Conservation (phyloP, 2,329 filamentous ascomycete species). For the Ascomycota sp. region DNA sequence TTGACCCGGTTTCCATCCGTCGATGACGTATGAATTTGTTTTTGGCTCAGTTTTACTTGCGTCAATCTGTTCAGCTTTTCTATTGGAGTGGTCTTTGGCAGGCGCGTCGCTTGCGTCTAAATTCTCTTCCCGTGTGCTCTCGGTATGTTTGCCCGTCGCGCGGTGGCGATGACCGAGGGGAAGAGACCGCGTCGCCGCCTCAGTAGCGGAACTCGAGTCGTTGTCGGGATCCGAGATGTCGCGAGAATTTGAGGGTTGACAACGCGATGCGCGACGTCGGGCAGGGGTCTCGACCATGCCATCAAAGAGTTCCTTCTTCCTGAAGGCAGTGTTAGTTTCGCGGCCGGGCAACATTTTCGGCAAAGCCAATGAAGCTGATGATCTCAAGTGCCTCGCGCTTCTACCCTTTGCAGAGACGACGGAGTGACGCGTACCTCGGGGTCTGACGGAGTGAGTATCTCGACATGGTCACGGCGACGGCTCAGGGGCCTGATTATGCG, state of each 20-base stretch:
- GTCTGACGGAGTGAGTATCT: constrained; percentile 13
- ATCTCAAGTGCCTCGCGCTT: too few species aligned
- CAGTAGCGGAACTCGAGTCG: constrained; percentile 26
- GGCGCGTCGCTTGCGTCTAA: constrained; percentile 17
- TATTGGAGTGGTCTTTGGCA: not conserved
- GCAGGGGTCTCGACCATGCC: constrained; percentile 38
- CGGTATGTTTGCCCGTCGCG: constrained; percentile 20
- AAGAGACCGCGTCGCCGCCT: constrained; percentile 15
- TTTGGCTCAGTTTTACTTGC: not conserved
- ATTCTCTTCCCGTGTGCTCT: constrained; percentile 19
- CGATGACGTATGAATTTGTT: constrained; percentile 12
- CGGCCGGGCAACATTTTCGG: too few species aligned
- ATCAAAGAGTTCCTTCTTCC: constrained; percentile 40
- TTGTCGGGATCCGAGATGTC: constrained; percentile 26
- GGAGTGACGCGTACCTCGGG: constrained; percentile 7
- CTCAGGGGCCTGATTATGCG: not conserved
- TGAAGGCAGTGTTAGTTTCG: constrained; percentile 8
- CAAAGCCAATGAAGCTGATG: too few species aligned
- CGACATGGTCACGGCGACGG: constrained; percentile 5
- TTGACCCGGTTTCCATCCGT: constrained; percentile 37
- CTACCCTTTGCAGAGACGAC: too few species aligned
- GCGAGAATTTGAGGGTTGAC: constrained; percentile 26
- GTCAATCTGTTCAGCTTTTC: not conserved
- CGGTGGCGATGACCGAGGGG: constrained; percentile 22
- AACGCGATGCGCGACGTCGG: constrained; percentile 22